A percentile compares a stretch with the other conserved stretches of the same genome.
Evolutionary conservation across 1,284 basidiomycete genomes (phyloP).

Genomic region (Moesziomyces sp.): DNA sequence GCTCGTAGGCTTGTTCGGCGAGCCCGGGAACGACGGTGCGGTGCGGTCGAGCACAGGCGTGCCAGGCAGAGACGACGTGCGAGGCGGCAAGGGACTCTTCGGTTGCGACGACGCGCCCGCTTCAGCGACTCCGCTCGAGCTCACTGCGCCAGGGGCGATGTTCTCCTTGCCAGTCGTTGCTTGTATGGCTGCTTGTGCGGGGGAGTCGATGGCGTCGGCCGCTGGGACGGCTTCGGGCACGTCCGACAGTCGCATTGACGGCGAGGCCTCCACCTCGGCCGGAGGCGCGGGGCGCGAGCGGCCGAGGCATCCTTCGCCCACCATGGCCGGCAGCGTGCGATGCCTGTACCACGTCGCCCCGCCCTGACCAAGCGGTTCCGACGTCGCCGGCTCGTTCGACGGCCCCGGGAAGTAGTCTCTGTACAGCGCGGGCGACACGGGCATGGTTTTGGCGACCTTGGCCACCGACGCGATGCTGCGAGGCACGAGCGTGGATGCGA

Average conservation of each 20-base stretch:
- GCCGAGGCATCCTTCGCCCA: conserved; percentile 29
- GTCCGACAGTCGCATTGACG: conserved; percentile 10
- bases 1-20: conserved; percentile 34
- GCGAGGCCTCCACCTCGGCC: not conserved
- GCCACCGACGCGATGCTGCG: conserved; percentile 52
- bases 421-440: conserved; percentile 34
- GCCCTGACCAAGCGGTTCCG: conserved; percentile 20
- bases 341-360: conserved; percentile 39
- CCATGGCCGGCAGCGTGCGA: conserved; percentile 37
- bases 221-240: conserved; percentile 10
- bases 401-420: conserved; percentile 10
- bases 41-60: conserved; percentile 18
- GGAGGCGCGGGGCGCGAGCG: conserved; percentile 3
- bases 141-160: not conserved
- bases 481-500: conserved; percentile 56
- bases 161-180: not conserved
- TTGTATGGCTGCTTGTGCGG: too few relatives aligned
- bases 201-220: not conserved
- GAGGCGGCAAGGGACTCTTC: conserved; percentile 25
- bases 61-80: conserved; percentile 36
- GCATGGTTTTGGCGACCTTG: conserved; percentile 51
- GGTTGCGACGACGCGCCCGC: conserved; percentile 5
- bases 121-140: too few relatives aligned
- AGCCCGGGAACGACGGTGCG: conserved; percentile 21
- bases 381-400: not conserved